Evolutionary conservation across 176 grass and related monocot genomes (phyloP).

Genomic region (Avena eriantha): DNA sequence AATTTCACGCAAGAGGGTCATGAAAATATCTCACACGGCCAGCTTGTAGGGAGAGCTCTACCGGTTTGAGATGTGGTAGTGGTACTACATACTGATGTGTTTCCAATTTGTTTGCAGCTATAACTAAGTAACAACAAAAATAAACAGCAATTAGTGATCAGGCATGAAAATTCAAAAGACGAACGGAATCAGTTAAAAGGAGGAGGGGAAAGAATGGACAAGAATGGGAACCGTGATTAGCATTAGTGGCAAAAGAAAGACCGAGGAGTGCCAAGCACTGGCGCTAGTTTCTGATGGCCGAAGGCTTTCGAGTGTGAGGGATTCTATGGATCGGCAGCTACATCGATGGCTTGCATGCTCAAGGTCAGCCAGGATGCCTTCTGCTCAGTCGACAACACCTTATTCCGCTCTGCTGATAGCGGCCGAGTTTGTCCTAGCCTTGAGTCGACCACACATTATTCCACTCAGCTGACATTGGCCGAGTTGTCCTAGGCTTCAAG

Average conservation of each 20-base stretch:
- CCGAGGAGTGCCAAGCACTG: neutral
- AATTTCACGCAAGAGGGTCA: too few species aligned
- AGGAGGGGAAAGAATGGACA: neutral
- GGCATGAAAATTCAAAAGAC: neutral
- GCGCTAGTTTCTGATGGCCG: neutral
- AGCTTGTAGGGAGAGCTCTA: too few species aligned
- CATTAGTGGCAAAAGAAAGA: neutral
- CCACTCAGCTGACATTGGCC: neutral
- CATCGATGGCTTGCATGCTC: slow-evolving; percentile 62
- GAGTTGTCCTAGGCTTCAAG: slow-evolving; percentile 60
- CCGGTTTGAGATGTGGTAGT: too few species aligned
- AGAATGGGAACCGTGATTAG: neutral
- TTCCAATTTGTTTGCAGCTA: neutral
- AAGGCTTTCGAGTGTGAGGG: slow-evolving; percentile 42
- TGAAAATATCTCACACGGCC: too few species aligned
- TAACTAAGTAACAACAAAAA: neutral
- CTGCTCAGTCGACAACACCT: slow-evolving; percentile 65
- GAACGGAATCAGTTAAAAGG: neutral
- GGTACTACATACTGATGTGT: neutral
- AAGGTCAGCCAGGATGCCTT: slow-evolving; percentile 79
- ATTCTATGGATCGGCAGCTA: slow-evolving; percentile 54
- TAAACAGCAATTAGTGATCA: neutral
- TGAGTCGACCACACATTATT: too few species aligned
- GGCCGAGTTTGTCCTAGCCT: neutral
- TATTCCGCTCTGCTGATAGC: slow-evolving; percentile 44